Evolutionary conservation across 129 eudicot genomes (phyloP).

Genomic region (Chrysanthemum seticuspe): DNA sequence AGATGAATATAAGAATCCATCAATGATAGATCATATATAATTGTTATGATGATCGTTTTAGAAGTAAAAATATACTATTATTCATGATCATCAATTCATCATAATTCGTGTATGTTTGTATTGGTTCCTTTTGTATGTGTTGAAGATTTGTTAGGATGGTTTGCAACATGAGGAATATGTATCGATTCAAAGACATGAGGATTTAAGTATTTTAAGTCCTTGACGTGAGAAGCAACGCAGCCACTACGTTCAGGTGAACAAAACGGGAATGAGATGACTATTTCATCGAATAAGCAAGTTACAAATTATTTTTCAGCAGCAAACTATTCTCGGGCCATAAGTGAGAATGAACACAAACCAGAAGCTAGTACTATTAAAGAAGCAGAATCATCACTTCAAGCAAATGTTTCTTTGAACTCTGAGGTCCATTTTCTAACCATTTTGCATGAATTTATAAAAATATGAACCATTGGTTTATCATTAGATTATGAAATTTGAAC

Average conservation of each 20-base stretch:
- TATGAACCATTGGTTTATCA: background rate
- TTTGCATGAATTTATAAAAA: background rate
- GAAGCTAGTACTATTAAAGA: conserved; percentile 61
- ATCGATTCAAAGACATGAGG: conserved; percentile 6
- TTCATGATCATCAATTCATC: background rate
- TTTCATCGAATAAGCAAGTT: conserved; percentile 50
- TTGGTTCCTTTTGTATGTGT: conserved; percentile 11
- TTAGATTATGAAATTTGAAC: background rate
- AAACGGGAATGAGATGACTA: conserved; percentile 37
- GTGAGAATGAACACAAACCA: conserved; percentile 45
- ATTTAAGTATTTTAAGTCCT: conserved; percentile 38
- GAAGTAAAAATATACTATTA: too few relatives aligned
- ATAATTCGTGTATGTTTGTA: background rate
- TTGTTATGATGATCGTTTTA: too few relatives aligned
- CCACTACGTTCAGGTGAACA: conserved; percentile 14
- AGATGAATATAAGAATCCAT: too few relatives aligned
- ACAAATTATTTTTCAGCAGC: conserved; percentile 48
- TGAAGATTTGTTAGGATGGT: conserved; percentile 29
- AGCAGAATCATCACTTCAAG: conserved; percentile 89
- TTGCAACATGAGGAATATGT: conserved; percentile 23
- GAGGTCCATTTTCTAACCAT: conserved; percentile 53
- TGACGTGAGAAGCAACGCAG: conserved; percentile 35
- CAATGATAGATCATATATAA: too few relatives aligned
- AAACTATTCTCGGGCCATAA: conserved; percentile 40
- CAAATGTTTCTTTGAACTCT: conserved; percentile 61